phyloP scores from a whole-genome alignment of 371 early-diverging fungal species.

The Actinomucor elegans region DNA sequence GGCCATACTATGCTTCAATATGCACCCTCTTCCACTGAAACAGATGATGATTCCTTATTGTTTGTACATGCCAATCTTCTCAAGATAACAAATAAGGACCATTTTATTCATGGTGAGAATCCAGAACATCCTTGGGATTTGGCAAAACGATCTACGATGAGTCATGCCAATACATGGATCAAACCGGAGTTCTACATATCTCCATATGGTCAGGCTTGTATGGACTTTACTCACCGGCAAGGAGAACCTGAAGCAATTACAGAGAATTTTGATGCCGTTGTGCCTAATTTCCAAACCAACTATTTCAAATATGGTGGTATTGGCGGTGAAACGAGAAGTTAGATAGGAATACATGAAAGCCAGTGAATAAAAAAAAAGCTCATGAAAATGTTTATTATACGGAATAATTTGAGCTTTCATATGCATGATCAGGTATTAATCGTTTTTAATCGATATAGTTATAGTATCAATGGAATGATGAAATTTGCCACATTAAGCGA shows the following conservation, averaged over 20 bases:
- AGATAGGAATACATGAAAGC: too few relatives aligned
- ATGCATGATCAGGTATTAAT: too few relatives aligned
- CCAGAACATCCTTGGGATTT: slow-evolving; percentile 38
- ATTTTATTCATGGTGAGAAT: slow-evolving; percentile 22
- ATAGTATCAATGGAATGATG: too few relatives aligned
- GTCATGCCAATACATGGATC: slow-evolving; percentile 25
- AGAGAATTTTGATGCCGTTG: slow-evolving; percentile 25
- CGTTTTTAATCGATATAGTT: too few relatives aligned
- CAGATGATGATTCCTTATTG: slow-evolving; percentile 18
- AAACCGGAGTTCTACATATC: slow-evolving; percentile 36
- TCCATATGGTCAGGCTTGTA: slow-evolving; percentile 36
- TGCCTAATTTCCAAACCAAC: slow-evolving; percentile 26
- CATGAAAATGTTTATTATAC: too few relatives aligned
- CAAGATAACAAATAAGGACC: slow-evolving; percentile 33
- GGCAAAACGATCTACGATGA: slow-evolving; percentile 32
- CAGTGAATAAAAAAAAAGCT: too few relatives aligned
- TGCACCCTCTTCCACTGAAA: slow-evolving; percentile 1
- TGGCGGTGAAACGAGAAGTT: slow-evolving; percentile 44
- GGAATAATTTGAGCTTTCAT: too few relatives aligned
- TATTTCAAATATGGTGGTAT: slow-evolving; percentile 46
- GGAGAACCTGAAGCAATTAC: slow-evolving; percentile 35
- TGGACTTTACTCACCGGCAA: slow-evolving; percentile 34
- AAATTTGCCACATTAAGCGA: too few relatives aligned
- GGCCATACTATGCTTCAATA: slow-evolving; percentile 52
- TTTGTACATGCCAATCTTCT: slow-evolving; percentile 48